phyloP scores from a whole-genome alignment of 1,139 yeast species.

The Kazachstania sp. region DNA sequence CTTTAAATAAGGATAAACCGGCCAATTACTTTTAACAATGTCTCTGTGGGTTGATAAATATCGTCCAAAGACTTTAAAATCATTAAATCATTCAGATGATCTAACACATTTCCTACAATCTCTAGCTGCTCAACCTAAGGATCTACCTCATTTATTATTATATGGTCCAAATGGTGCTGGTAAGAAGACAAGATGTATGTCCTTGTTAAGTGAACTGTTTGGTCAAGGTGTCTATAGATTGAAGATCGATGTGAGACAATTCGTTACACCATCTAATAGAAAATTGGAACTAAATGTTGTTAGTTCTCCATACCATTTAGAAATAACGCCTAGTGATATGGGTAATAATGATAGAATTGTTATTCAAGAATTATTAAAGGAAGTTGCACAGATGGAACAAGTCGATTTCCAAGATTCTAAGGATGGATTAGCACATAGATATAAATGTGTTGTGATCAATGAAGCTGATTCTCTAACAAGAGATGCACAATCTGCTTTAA shows the following conservation, averaged over 20 bases:
- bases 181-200: slow-evolving; percentile 85
- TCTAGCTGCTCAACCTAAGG: slow-evolving; percentile 39
- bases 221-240: slow-evolving; percentile 76
- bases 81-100: slow-evolving; percentile 56
- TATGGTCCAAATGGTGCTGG: slow-evolving; percentile 98
- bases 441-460: slow-evolving; percentile 85
- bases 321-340: slow-evolving; percentile 94
- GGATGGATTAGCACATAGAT: slow-evolving; percentile 46
- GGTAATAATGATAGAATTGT: slow-evolving; percentile 93
- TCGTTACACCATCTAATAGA: slow-evolving; percentile 59
- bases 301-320: slow-evolving; percentile 82
- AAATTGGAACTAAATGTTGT: slow-evolving; percentile 87
- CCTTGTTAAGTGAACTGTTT: slow-evolving; percentile 69
- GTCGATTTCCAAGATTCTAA: slow-evolving; percentile 45
- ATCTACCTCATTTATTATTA: slow-evolving; percentile 83
- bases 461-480: slow-evolving; percentile 99
- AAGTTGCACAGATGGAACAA: slow-evolving; percentile 91
- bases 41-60: slow-evolving; percentile 95
- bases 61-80: slow-evolving; percentile 62
- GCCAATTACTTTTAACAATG: slow-evolving; percentile 36
- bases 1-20: too few species aligned
- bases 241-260: slow-evolving; percentile 83
- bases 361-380: slow-evolving; percentile 86
- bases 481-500: slow-evolving; percentile 94
- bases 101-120: slow-evolving; percentile 59